Evolutionary conservation across 2,329 filamentous ascomycete genomes (phyloP).

Genomic region (Cladophialophora chaetospira): DNA sequence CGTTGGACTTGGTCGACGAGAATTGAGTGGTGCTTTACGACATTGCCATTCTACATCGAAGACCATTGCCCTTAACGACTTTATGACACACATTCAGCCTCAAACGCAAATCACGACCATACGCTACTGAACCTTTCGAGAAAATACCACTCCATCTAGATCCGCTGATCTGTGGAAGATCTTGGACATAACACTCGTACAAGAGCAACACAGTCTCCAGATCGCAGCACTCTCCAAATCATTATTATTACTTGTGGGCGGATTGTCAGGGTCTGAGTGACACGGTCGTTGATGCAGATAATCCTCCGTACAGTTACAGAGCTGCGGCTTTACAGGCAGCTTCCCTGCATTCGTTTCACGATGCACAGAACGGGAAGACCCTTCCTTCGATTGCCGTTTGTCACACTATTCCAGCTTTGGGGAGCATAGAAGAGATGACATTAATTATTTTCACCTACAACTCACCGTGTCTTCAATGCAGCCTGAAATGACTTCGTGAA

Average conservation of each 20-base stretch:
- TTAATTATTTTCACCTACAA: background rate
- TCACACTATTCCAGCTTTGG: background rate
- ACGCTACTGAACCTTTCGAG: background rate
- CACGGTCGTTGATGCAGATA: slow-evolving; percentile 1
- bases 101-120: background rate
- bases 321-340: background rate
- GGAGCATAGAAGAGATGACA: background rate
- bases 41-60: background rate
- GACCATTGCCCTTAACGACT: background rate
- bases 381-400: background rate
- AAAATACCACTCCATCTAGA: background rate
- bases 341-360: background rate
- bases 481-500: no score
- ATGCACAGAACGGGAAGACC: background rate
- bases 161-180: background rate
- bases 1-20: background rate
- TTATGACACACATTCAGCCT: background rate
- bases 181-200: background rate
- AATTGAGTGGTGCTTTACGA: background rate
- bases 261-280: slow-evolving; percentile 1
- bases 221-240: no score
- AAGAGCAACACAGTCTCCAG: background rate
- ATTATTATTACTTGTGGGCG: background rate
- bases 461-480: background rate
- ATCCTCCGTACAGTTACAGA: background rate